Base-by-base conservation (phyloP, 2,329 filamentous ascomycete genomes). In the Penicillium brasilianum region DNA sequence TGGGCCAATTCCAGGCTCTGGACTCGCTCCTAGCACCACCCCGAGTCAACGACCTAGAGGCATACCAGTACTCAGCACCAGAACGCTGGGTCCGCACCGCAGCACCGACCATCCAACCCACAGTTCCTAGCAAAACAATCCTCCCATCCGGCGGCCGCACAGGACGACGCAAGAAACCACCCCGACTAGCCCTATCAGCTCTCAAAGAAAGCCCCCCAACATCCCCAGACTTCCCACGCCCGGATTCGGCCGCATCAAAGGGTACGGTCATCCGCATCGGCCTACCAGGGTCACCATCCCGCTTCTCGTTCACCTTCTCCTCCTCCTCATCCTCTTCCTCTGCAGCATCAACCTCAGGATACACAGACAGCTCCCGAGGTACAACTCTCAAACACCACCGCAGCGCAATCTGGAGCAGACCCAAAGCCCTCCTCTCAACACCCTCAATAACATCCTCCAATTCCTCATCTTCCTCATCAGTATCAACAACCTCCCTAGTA, bases 31-130 rank as follows among this genome's bases (percentile, higher is more conserved):
- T 86, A 39, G 78, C 77, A 53, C 82, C 81, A 49, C 84, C 83
- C 60, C 83, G 80, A 60, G 74, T 78, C 16, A 80, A 85, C 61
- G 82, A 84, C 51, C 81, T 83, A 44, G 86, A 88, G 64, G 76
- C 79, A 8, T 87, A 87, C 70, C 82, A 86, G 48, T 88, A 88
- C 66, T 80, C 82, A 4, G 82, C 86, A 0, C 86, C 86, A 3
- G 86, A 89, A 58, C 79, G 80, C 49, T 82, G 81, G 78, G 74
- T 73, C 52, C 78, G 72, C 54, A 76, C 72, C 30, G 69, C 69
- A 5, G 77, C 72, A 7, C 52, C 60, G 8, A 44, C 59, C 22
- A 64, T 78, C 6, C 76, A 77, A 48, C 78, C 74, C 69, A 69
- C 49, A 1, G 22, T 68, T 10, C 66, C 72, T 9, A 57, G 71